Base-by-base conservation (phyloP, 768 basidiomycete species). In the Guyanaporus albipodus region DNA sequence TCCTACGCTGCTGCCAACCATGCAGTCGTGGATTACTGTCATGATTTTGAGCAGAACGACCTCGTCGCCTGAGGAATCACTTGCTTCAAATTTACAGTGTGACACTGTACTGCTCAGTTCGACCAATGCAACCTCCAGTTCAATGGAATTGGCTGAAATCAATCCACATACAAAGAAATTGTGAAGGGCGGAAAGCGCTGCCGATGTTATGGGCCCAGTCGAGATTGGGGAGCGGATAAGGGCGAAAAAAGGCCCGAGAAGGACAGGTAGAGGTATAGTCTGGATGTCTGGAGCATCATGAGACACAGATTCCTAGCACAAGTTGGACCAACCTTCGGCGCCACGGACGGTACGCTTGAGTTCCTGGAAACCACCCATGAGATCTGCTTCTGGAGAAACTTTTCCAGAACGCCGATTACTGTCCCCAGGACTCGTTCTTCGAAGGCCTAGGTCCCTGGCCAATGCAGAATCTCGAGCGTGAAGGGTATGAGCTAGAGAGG, bases 51-150 rank as follows among this genome's bases (percentile, higher is more conserved):
- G 76, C 7, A 98, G 74, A 8, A 97, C 94, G 8, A 96, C 88
- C 66, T 99, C 96, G 67, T 99, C 96, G 6, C 91, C 89, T n/a
- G 93, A 91, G 2, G 91, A 91, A 62, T 97, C 93, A 59, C 90
- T 95, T 4, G 91, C 90, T 68, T 98, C 95, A 61, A 99, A 99
- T 70, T 95, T 93, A 76, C 95, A 97, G 60, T 91, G 91, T 6
- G 95, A 91, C 11, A 94, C 80, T 0, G 95, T 84, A 49, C 79
- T 85, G 64, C 93, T 94, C 48, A 96, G 76, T 52, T 91, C 89
- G 15, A 82, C 73, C 42, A 98, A 76, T 6, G 87, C 86, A 43
- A 70, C 62, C 53, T 84, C 77, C 50, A 94, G 68, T 29, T 74
- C 70, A 40, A 74, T 52, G 34, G 86, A 78, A 31, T 70, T 62